Evolutionary conservation across 805 yeast species (phyloP), one percentile per base, ranked within the genome.

Genomic region (Metschnikowia kunwiensis): DNA sequence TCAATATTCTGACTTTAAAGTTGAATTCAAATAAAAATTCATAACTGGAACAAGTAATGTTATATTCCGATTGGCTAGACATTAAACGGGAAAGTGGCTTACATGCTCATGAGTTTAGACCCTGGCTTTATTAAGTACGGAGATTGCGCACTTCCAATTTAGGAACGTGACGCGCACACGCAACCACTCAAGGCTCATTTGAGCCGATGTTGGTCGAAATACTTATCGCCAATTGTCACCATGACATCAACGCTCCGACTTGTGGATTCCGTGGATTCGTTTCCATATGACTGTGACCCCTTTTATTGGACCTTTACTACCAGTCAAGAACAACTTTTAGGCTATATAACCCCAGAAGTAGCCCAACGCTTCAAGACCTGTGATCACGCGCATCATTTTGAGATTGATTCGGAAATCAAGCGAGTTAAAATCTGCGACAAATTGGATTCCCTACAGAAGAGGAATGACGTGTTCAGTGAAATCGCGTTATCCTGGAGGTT

Each of bases 401-500:
- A 13, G 13, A 22, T 34, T 5, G 12, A 23, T 15, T 24, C 27
- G 10, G 20, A 27, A 4, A 6, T 5, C 7, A 38, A 38, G 17
- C 19, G 25, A 3, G 36, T 44, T 17, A 17, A 15, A 10, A 18
- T 44, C 10, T 27, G 28, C 6, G 34, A 38, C 3, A 8, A 7
- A 5, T 32, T 44, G 14, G 35, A 62, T 37, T 62, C 73, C 0
- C 27, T 70, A 19, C 77, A 72, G 16, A 50, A 52, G 22, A 52
- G 82, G 43, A 68, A 61, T 34, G 40, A 36, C 0, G 60, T 61
- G 0, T 57, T 85, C 35, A 71, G 58, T 2, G 32, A 42, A 8
- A 43, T 81, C 2, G 85, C 78, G 0, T 18, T 19, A 0, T 21
- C 30, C 9, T 66, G 80, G 68, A 63, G 63, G 26, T 46, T 44